These are phyloP conservation scores for Xylariaceae sp. DNA, from an alignment of 2,329 filamentous ascomycete species.

Conservation along the genomic window DNA sequence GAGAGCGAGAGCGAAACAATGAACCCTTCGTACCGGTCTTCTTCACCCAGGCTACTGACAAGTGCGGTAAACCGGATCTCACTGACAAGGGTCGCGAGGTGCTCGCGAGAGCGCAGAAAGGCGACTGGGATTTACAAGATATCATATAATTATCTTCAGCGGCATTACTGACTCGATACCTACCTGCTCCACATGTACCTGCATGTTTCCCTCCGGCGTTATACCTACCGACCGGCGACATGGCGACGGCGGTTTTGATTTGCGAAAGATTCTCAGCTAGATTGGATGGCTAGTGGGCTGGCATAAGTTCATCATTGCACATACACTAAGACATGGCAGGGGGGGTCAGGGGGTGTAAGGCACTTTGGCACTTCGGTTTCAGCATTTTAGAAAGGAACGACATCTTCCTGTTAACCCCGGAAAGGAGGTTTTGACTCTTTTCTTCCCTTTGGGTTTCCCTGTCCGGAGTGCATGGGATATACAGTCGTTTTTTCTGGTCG, in stretches of 20 bases:
- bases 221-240: constrained; percentile 1
- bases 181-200: neutral
- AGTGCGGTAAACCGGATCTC: constrained; percentile 52
- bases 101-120: constrained; percentile 50
- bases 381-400: constrained; percentile 8
- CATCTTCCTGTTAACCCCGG: neutral
- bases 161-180: neutral
- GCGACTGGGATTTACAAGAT: constrained; percentile 48
- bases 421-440: too few relatives aligned
- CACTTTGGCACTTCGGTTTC: constrained; percentile 8
- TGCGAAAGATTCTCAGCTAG: constrained; percentile 8
- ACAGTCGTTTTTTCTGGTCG: neutral
- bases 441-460: neutral
- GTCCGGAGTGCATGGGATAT: neutral
- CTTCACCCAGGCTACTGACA: constrained; percentile 62
- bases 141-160: constrained; percentile 35
- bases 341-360: constrained; percentile 2
- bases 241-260: constrained; percentile 11
- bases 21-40: constrained; percentile 81
- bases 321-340: constrained; percentile 14
- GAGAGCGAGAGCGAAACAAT: constrained; percentile 67
- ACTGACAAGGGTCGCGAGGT: constrained; percentile 51
- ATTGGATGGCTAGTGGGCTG: constrained; percentile 15
- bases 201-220: constrained; percentile 3
- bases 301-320: constrained; percentile 16